Percentiles rank a stretch among this genome's conserved stretches.
These are phyloP conservation scores for Saturnispora gosingensis DNA, from an alignment of 805 yeast genomes.

Conservation along the genomic window DNA sequence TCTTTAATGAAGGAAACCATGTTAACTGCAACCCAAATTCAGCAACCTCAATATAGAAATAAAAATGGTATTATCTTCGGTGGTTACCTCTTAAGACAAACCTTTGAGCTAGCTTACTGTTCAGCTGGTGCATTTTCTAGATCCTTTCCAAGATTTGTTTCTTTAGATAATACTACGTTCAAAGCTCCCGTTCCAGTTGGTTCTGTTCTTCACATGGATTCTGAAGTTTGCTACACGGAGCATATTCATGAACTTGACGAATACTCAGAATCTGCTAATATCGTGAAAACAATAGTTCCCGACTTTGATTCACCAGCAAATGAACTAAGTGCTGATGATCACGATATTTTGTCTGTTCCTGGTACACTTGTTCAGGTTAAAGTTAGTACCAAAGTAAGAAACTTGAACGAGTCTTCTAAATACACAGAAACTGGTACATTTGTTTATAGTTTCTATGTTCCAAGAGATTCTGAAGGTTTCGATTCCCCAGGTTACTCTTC, in stretches of 20 bases:
- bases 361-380: constrained; percentile 87
- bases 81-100: constrained; percentile 84
- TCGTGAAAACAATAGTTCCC: constrained; percentile 23
- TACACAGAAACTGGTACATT: constrained; percentile 76
- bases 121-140: constrained; percentile 83
- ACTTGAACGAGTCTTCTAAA: constrained; percentile 42
- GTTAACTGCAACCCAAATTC: constrained; percentile 68
- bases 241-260: constrained; percentile 42
- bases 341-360: constrained; percentile 58
- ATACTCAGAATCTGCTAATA: constrained; percentile 18
- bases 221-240: constrained; percentile 80
- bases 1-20: constrained; percentile 64
- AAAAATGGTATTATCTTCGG: constrained; percentile 94
- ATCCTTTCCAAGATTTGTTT: constrained; percentile 79
- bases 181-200: constrained; percentile 96
- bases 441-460: constrained; percentile 82
- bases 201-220: constrained; percentile 72
- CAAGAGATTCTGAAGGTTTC: constrained; percentile 38
- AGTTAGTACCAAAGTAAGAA: constrained; percentile 73
- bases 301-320: constrained; percentile 55
- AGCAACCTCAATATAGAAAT: constrained; percentile 96
- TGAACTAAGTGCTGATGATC: constrained; percentile 37
- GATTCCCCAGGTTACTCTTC: constrained; percentile 54
- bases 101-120: constrained; percentile 90
- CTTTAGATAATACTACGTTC: constrained; percentile 85